Percentiles rank a stretch among this genome's conserved stretches.
Conservation (phyloP, 805 yeast genomes). For the Cyberlindnera mycetangii region DNA sequence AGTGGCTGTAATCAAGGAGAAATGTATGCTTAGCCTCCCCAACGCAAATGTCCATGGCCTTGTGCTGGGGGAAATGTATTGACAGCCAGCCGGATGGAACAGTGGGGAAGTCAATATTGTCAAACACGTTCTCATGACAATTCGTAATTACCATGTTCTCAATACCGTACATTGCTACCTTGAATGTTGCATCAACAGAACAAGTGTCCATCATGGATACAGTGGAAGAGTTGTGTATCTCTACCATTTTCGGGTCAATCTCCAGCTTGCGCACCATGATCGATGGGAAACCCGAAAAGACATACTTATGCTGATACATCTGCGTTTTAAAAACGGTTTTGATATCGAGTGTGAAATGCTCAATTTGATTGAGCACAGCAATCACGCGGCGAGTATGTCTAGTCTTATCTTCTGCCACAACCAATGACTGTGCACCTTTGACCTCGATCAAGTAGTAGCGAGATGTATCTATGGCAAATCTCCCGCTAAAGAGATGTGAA, state of each 20-base stretch:
- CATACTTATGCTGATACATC: conserved; percentile 11
- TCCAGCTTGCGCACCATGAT: conserved; percentile 5
- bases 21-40: conserved; percentile 4
- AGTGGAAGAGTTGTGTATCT: conserved; percentile 1
- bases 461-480: conserved; percentile 9
- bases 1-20: conserved; percentile 1
- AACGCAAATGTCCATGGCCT: conserved; percentile 3
- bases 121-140: conserved; percentile 5
- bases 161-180: not conserved
- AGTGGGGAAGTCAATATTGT: conserved; percentile 4
- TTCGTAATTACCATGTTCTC: conserved; percentile 1
- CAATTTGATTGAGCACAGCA: conserved; percentile 12
- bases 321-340: conserved; percentile 1
- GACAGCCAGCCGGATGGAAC: conserved; percentile 4
- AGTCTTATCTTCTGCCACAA: conserved; percentile 15
- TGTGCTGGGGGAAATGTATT: conserved; percentile 6
- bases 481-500: conserved; percentile 5
- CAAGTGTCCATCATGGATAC: not conserved
- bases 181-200: conserved; percentile 4
- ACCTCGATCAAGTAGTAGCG: conserved; percentile 16
- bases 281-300: conserved; percentile 5
- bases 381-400: conserved; percentile 13
- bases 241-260: conserved; percentile 15
- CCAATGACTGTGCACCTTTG: conserved; percentile 17
- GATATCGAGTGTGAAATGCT: conserved; percentile 4